Percentiles rank a stretch among this genome's conserved stretches.
phyloP scores from a whole-genome alignment of 1,284 basidiomycete genomes.

The Rhodotorula sp. region DNA sequence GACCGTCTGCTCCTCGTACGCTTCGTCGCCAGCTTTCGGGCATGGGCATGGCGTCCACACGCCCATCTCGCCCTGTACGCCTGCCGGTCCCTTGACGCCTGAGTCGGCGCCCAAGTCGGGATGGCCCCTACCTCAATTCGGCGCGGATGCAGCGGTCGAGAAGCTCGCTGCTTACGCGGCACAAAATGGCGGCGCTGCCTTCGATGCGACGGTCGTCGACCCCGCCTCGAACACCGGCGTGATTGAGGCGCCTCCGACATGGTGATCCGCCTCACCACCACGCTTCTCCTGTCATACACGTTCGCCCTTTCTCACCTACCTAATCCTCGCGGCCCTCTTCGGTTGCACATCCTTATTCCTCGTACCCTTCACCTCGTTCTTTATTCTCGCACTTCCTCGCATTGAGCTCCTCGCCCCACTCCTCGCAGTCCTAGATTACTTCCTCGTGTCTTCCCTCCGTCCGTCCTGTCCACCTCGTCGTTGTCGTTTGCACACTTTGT shows the following conservation, averaged over 20 bases:
- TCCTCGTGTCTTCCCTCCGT: too few species aligned
- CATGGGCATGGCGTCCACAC: constrained; percentile 27
- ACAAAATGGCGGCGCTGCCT: background rate
- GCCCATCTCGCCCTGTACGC: constrained; percentile 31
- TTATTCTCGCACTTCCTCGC: too few species aligned
- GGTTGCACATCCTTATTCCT: too few species aligned
- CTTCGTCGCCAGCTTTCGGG: constrained; percentile 26
- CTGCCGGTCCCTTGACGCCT: constrained; percentile 36
- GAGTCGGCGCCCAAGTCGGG: constrained; percentile 20
- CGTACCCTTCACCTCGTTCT: too few species aligned
- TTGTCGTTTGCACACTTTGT: too few species aligned
- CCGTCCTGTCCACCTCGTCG: too few species aligned
- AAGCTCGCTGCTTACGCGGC: constrained; percentile 16
- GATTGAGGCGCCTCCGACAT: background rate
- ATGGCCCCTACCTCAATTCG: constrained; percentile 10
- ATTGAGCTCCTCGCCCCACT: too few species aligned
- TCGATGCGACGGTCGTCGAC: constrained; percentile 9
- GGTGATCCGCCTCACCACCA: background rate
- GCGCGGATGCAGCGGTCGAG: background rate
- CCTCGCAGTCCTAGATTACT: too few species aligned
- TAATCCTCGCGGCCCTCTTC: too few species aligned
- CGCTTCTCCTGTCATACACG: background rate
- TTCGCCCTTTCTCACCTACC: too few species aligned
- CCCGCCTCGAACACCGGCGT: background rate
- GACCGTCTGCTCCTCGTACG: constrained; percentile 30